Evolutionary conservation across 176 grass and related monocot species (phyloP).

Genomic region (Pontederia crassipes): DNA sequence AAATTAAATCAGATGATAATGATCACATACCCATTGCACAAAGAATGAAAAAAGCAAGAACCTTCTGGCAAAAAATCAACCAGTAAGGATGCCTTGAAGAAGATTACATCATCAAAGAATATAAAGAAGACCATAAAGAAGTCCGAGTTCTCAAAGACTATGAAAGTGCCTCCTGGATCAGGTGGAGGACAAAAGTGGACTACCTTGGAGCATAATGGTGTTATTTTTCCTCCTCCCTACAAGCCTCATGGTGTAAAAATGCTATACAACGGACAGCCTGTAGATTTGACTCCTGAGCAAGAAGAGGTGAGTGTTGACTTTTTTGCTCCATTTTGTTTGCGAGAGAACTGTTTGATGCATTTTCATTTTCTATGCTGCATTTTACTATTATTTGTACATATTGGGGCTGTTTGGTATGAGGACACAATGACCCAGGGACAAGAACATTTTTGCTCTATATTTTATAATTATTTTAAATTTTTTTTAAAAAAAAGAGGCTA

Average conservation of each 20-base stretch:
- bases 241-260: constrained; percentile 88
- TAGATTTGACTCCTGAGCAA: constrained; percentile 84
- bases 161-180: constrained; percentile 77
- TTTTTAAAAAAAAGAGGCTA: too few relatives aligned
- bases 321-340: too few relatives aligned
- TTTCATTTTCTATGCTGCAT: constrained; percentile 6
- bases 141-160: constrained; percentile 49
- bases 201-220: constrained; percentile 73
- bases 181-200: constrained; percentile 85
- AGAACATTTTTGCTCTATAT: too few relatives aligned
- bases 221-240: constrained; percentile 93
- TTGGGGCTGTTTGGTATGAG: too few relatives aligned
- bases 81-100: constrained; percentile 40
- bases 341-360: too few relatives aligned
- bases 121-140: constrained; percentile 54
- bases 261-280: constrained; percentile 73
- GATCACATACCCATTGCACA: constrained; percentile 38
- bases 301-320: constrained; percentile 58
- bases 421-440: too few relatives aligned
- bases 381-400: not conserved
- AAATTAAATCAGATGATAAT: constrained; percentile 35
- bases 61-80: constrained; percentile 43
- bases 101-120: constrained; percentile 52
- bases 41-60: constrained; percentile 48
- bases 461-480: too few relatives aligned